Evolutionary conservation across 306 rosid genomes (phyloP).

Genomic region (Glycine soja): DNA sequence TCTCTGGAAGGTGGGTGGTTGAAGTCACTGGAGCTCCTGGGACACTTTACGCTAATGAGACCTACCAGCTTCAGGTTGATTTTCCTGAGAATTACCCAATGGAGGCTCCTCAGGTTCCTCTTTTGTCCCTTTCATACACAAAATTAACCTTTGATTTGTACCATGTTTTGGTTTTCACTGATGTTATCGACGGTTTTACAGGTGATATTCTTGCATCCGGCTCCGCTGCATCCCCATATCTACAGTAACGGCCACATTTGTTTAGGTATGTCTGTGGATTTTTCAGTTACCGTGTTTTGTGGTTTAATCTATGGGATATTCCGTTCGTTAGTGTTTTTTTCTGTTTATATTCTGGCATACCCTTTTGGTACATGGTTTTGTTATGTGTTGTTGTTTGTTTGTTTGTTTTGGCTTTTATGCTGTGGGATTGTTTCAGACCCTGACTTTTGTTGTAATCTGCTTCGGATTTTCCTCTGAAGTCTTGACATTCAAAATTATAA

Average conservation of each 20-base stretch:
- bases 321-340: slow-evolving; percentile 5
- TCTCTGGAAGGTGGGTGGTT: slow-evolving; percentile 87
- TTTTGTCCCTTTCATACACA: background rate
- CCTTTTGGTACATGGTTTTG: slow-evolving; percentile 35
- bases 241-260: slow-evolving; percentile 99
- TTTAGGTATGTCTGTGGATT: slow-evolving; percentile 66
- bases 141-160: background rate
- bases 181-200: slow-evolving; percentile 50
- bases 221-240: slow-evolving; percentile 98
- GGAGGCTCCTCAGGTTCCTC: slow-evolving; percentile 97
- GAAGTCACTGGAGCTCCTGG: slow-evolving; percentile 99
- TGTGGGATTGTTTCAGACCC: slow-evolving; percentile 15
- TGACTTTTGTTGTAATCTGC: slow-evolving; percentile 31
- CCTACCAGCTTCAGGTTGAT: slow-evolving; percentile 98
- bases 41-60: slow-evolving; percentile 88
- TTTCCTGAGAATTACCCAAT: slow-evolving; percentile 99
- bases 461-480: slow-evolving; percentile 11
- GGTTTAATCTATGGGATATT: background rate
- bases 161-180: slow-evolving; percentile 12
- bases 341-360: background rate
- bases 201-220: slow-evolving; percentile 98
- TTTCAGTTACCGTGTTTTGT: background rate
- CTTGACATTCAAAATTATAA: slow-evolving; percentile 8
- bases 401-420: slow-evolving; percentile 32
- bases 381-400: slow-evolving; percentile 13